Percentiles rank a stretch among this genome's conserved stretches.
These are phyloP conservation scores for Martiniozyma asiatica DNA, from an alignment of 1,139 yeast genomes.

Conservation along the genomic window DNA sequence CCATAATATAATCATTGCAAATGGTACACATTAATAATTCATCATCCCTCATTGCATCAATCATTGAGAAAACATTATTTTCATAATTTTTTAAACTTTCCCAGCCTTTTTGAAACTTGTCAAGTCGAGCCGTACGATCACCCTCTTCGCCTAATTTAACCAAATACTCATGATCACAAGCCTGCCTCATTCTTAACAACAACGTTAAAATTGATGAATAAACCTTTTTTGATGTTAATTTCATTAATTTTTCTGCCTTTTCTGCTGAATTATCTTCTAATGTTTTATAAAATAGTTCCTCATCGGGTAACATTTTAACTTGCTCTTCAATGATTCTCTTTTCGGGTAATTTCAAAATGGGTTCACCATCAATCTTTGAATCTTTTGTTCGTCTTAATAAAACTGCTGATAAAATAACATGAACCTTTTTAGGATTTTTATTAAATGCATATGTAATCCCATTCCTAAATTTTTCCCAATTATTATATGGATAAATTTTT, in stretches of 20 bases:
- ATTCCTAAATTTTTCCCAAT: conserved; percentile 42
- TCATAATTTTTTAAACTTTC: conserved; percentile 10
- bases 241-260: conserved; percentile 42
- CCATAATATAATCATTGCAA: conserved; percentile 51
- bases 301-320: conserved; percentile 44
- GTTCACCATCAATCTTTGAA: conserved; percentile 68
- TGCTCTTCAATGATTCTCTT: conserved; percentile 39
- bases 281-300: conserved; percentile 36
- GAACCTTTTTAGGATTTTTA: conserved; percentile 21
- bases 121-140: conserved; percentile 15
- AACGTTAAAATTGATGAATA: conserved; percentile 54
- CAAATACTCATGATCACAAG: conserved; percentile 74
- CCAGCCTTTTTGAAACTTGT: conserved; percentile 12
- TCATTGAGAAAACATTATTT: conserved; percentile 7
- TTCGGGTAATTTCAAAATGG: conserved; percentile 59
- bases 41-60: conserved; percentile 18
- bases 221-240: conserved; percentile 15
- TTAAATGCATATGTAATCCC: conserved; percentile 51
- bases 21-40: conserved; percentile 46
- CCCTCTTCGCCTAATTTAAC: conserved; percentile 49
- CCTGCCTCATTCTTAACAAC: conserved; percentile 74
- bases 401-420: conserved; percentile 65
- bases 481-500: conserved; percentile 52
- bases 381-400: conserved; percentile 70
- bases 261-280: conserved; percentile 49